phyloP scores from a whole-genome alignment of 768 basidiomycete species.

The Leccinum arenicola region DNA sequence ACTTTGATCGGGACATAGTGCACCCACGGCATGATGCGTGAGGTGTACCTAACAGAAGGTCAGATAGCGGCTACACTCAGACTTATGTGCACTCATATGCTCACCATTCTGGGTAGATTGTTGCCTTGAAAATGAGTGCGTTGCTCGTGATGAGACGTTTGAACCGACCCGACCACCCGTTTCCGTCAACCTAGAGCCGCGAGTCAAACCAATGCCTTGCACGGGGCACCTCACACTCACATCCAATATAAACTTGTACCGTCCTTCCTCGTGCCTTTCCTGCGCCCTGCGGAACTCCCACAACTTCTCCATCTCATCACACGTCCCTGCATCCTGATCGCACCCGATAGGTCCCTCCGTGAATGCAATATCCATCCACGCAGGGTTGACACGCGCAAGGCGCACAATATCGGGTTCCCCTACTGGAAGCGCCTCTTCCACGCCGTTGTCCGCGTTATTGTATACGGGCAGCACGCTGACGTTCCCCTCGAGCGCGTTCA shows the following conservation, averaged over 20 bases:
- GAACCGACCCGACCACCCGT: no score
- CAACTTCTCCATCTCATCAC: constrained; percentile 41
- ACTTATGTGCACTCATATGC: no score
- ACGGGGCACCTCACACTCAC: constrained; percentile 30
- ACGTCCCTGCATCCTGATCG: constrained; percentile 29
- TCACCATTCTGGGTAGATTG: no score
- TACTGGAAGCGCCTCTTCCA: constrained; percentile 27
- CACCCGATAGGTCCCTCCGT: constrained; percentile 45
- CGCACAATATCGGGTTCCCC: constrained; percentile 35
- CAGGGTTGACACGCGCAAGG: constrained; percentile 46
- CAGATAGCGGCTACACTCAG: neutral
- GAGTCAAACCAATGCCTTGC: neutral
- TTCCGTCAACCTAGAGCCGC: constrained; percentile 39
- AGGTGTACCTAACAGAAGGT: constrained; percentile 42
- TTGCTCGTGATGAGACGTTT: no score
- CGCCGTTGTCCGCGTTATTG: neutral
- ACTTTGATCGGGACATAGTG: constrained; percentile 72
- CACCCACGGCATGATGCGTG: constrained; percentile 63
- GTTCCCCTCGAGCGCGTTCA: constrained; percentile 42
- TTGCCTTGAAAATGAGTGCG: no score
- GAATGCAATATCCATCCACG: constrained; percentile 61
- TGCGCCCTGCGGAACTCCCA: constrained; percentile 53
- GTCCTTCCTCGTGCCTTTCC: constrained; percentile 47
- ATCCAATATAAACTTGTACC: constrained; percentile 60
- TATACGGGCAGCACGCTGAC: constrained; percentile 38